Evolutionary conservation across 2,329 filamentous ascomycete genomes (phyloP), one percentile per base, ranked within the genome.

Genomic region (Alternaria sp.): DNA sequence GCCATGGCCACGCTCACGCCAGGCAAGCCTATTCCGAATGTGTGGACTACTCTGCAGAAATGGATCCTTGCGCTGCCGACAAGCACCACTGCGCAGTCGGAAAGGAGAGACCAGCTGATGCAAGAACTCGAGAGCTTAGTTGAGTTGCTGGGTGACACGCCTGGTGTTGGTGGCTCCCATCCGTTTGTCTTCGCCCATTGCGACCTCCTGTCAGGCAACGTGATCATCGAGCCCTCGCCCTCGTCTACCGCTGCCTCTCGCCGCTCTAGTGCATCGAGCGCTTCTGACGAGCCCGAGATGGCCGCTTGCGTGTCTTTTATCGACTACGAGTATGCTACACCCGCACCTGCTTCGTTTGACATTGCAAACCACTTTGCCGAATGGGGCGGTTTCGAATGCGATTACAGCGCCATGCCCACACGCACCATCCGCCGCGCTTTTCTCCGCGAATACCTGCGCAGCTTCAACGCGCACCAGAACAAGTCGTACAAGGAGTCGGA

Each of bases 281-380:
- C 62, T 45, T 74, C 74, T 6, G 69, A 73, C 53, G 69, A 72
- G 49, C 62, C 66, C 28, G 69, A 72, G 51, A 58, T 71, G 14
- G 66, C 74, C 3, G 70, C 71, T 11, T 69, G 65, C 36, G 75
- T 78, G 28, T 71, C 72, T 73, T 98, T 99, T 79, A 99, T 99
- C 77, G 95, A 99, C 80, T 99, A 98, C 81, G 95, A 99, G 78
- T 99, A 99, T 78, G 93, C 93, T 13, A 95, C 92, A 4, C 93
- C 95, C 2, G 94, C 93, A 0, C 94, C 94, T 1, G 93, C 93
- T 4, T 93, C 94, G 2, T 99, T 99, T 79, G 95, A 99, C 77
- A 88, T 99, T 68, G 90, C 94, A 50, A 99, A 99, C 80, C 95
- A 99, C 82, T 97, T 99, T 75, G 93, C 95, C 46, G 95, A 99